Base-by-base conservation (phyloP, 768 basidiomycete species). In the Chiua virens region DNA sequence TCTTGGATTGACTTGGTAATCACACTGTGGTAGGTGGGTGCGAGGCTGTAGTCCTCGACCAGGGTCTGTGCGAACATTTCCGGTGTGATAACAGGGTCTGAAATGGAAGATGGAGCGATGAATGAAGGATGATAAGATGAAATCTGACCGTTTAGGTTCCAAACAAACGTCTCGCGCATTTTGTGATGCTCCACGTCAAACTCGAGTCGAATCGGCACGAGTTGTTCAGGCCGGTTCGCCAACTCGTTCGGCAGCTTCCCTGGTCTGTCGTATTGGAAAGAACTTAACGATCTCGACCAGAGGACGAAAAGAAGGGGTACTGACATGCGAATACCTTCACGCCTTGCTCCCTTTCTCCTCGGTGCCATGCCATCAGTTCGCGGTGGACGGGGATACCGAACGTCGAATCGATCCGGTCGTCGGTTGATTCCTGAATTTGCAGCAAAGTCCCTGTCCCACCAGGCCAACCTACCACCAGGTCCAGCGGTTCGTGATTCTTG, bases 91-190 rank as follows among this genome's bases (percentile, higher is more conserved):
- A 93, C 73, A 1, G 91, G 86, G 69, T 98, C 96, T 97, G 18
- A 35, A 49, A 21, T 5, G 15, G 32, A 38, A 20, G 11, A 28
- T 14, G 50, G 43, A 40, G 36, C 38, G 27, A 46, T 27, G 6
- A 25, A 15, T 11, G 30, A 3, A 22, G 5, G 8, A 10, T 17
- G 34, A 17, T 7, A 23, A 43, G 20, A 35, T 8, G 51, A 3
- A 3, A 25, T 41, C 73, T 82, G n/a, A 97, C 95, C 96, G 57
- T 89, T 88, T 40, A 95, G 70, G 63, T 99, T 97, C 97, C 96
- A 99, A 40, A 97, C 81, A 71, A 98, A 98, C 0, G 96, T 93
- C 66, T 99, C 97, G 23, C 93, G 83, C 77, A 98, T 86, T 72
- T 87, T 90, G 64, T 90, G 86, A 62, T 91, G 89, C 50, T 98